Conservation (phyloP, 192 early-diverging fungal species). For the Backusella mclennaniae region DNA sequence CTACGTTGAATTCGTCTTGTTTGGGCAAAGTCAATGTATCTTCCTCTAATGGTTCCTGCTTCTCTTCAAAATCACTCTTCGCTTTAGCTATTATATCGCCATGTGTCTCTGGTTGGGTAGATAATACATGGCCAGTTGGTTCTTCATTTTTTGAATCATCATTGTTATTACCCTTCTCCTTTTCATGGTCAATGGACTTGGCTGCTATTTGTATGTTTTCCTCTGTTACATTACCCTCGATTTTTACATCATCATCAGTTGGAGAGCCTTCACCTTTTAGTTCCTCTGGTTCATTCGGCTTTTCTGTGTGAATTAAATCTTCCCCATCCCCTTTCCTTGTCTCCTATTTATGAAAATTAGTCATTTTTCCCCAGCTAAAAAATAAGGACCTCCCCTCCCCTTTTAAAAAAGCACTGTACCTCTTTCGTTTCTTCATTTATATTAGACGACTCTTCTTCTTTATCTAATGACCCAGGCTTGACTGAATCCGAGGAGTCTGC, state of each 20-base stretch:
- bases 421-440: too few relatives aligned
- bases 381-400: too few relatives aligned
- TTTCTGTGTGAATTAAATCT: too few relatives aligned
- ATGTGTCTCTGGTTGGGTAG: not conserved
- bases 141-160: not conserved
- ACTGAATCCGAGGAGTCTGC: not conserved
- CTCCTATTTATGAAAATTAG: too few relatives aligned
- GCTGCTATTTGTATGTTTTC: not conserved
- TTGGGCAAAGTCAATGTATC: too few relatives aligned
- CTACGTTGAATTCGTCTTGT: not conserved
- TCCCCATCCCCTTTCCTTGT: too few relatives aligned
- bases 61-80: not conserved
- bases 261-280: not conserved
- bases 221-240: not conserved
- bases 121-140: not conserved
- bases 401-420: too few relatives aligned
- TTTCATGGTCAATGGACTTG: not conserved
- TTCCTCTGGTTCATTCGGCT: not conserved
- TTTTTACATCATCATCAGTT: not conserved
- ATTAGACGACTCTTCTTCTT: too few relatives aligned
- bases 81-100: not conserved
- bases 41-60: not conserved
- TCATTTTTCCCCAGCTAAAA: too few relatives aligned
- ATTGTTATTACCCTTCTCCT: not conserved
- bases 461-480: too few relatives aligned